These are phyloP conservation scores for Hypericum perforatum DNA, from an alignment of 345 rosid species.

Conservation along the genomic window DNA sequence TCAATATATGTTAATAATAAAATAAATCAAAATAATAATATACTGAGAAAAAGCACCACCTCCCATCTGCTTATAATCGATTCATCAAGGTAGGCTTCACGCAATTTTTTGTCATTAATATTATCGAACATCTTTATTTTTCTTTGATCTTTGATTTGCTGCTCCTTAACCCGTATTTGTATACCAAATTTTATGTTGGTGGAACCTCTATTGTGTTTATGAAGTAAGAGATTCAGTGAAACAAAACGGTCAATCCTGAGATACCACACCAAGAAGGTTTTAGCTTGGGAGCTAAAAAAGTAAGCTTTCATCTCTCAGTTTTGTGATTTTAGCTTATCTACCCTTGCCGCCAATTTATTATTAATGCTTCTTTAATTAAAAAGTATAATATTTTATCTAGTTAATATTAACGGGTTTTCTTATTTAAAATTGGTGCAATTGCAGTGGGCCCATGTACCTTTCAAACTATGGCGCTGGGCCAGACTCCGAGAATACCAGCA, in stretches of 20 bases:
- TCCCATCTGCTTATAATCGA: constrained; percentile 96
- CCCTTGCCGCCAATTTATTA: background rate
- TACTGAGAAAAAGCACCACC: constrained; percentile 98
- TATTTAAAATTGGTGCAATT: background rate
- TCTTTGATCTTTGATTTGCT: background rate
- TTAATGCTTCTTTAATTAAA: background rate
- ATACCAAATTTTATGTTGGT: too few species aligned
- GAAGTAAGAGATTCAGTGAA: constrained; percentile 97
- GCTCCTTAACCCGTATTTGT: too few species aligned
- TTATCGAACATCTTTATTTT: background rate
- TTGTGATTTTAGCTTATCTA: background rate
- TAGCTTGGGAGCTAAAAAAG: constrained; percentile 93
- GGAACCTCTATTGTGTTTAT: background rate
- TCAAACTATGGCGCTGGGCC: constrained; percentile 51
- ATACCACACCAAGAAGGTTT: constrained; percentile 95
- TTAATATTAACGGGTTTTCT: too few species aligned
- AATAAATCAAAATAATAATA: too few species aligned
- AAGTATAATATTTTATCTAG: background rate
- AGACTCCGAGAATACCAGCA: constrained; percentile 41
- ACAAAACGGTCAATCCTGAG: constrained; percentile 89
- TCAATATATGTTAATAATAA: too few species aligned
- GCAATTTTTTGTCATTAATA: too few species aligned
- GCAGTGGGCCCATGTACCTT: constrained; percentile 92
- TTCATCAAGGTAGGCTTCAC: too few species aligned
- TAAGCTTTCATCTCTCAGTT: constrained; percentile 14